phyloP scores from a whole-genome alignment of 2,329 filamentous ascomycete genomes.

The Amauroascus niger region DNA sequence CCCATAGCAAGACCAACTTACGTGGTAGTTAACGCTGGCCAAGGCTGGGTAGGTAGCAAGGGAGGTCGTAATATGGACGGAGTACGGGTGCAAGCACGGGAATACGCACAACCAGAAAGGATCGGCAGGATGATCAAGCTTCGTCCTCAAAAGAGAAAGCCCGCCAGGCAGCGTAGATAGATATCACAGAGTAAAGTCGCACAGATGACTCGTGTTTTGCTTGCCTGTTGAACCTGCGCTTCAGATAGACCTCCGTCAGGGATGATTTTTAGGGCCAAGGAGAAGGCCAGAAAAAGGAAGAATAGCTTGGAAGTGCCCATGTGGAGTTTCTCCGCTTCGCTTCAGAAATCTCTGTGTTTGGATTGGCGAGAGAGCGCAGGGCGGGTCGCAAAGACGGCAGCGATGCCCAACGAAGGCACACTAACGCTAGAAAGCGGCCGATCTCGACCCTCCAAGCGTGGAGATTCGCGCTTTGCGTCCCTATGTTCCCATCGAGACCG shows the following conservation, averaged over 20 bases:
- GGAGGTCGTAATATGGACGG: not conserved
- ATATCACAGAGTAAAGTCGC: no score
- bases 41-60: not conserved
- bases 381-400: not conserved
- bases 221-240: no score
- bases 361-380: not conserved
- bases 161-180: not conserved
- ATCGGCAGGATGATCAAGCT: not conserved
- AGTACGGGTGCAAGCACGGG: not conserved
- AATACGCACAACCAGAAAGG: not conserved
- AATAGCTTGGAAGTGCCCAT: no score
- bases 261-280: no score
- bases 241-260: no score
- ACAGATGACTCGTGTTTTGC: no score
- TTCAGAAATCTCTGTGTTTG: not conserved
- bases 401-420: not conserved
- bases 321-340: not conserved
- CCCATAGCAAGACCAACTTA: no score
- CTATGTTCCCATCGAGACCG: no score
- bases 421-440: not conserved
- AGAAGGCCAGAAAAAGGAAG: not conserved
- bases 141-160: not conserved
- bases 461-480: no score
- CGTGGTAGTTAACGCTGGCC: not conserved
- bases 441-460: not conserved